Base-by-base conservation (phyloP, 1,284 basidiomycete species). In the Pseudozyma sp. region DNA sequence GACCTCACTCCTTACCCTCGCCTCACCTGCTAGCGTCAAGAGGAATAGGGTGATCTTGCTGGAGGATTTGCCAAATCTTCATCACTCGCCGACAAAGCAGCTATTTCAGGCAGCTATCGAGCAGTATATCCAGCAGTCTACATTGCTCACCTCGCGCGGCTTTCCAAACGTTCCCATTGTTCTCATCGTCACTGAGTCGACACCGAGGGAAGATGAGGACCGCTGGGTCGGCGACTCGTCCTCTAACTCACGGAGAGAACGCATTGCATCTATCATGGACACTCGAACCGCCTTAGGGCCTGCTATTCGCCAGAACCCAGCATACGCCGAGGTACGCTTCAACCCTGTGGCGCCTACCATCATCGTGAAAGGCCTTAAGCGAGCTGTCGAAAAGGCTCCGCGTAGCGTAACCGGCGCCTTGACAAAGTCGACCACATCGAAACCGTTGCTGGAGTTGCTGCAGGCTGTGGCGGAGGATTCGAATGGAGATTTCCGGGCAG, bases 61-160 rank as follows among this genome's bases (percentile, higher is more conserved):
- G 9, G 95, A 97, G 84, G 93, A 97, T 67, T 88, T 98, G 3
- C 96, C 96, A 0, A 97, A 98, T 81, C 88, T 98, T 45, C 85
- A 88, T 1, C 85, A 86, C 61, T 48, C 52, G 8, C 86, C 88
- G 3, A 95, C 93, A 0, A 91, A 91, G 70, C 86, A 88, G 4
- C 88, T 90, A 1, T 95, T 98, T 80, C 94, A 97, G 74, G 86
- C 88, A 0, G 88, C 91, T 0, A 85, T 99, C 0, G 76, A 78
- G 13, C 58, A 64, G 34, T 70, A 69, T 36, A 58, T 83, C 6
- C 42, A 44, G 16, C 54, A 58, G 39, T 60, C 71, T 12, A 40
- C 38, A 3, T 21, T 53, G 8, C 57, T 63, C 14, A 55, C 73
- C 0, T 42, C 59, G 3, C 52, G 40, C 11, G 66, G 68, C 18